phyloP scores from a whole-genome alignment of 139 green algal species.

The Deuterostichococcus epilithicus region DNA sequence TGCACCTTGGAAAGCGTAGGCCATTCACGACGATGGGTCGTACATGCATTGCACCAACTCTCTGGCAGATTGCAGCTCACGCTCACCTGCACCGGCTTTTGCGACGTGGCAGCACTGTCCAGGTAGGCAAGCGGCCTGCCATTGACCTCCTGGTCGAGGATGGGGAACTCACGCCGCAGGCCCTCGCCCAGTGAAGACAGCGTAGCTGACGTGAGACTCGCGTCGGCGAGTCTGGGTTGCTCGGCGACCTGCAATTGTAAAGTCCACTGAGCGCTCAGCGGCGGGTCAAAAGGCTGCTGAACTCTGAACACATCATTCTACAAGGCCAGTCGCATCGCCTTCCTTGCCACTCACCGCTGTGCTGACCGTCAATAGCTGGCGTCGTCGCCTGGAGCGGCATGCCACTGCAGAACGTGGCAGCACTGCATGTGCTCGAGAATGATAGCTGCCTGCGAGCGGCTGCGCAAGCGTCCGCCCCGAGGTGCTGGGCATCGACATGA shows the following conservation, averaged over 20 bases:
- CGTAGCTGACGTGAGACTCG: too few relatives aligned
- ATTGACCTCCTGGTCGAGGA: slow-evolving; percentile 83
- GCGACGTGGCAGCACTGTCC: slow-evolving; percentile 94
- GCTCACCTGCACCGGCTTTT: slow-evolving; percentile 82
- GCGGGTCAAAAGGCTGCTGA: too few relatives aligned
- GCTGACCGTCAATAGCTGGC: neutral
- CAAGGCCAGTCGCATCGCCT: too few relatives aligned
- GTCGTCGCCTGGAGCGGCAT: neutral
- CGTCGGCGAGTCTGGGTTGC: too few relatives aligned
- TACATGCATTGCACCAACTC: too few relatives aligned
- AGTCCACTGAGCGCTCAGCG: too few relatives aligned
- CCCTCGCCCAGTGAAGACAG: slow-evolving; percentile 12
- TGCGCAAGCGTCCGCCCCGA: neutral
- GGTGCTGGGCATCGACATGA: neutral
- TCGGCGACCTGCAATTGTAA: neutral
- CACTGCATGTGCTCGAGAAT: too few relatives aligned
- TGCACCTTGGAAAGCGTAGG: too few relatives aligned
- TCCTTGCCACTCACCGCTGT: neutral
- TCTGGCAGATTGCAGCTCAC: too few relatives aligned
- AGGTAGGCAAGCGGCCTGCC: slow-evolving; percentile 91
- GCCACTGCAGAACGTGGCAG: neutral
- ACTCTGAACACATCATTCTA: too few relatives aligned
- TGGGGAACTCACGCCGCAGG: slow-evolving; percentile 72
- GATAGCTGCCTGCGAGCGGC: neutral
- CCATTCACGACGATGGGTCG: too few relatives aligned